A percentile compares a stretch with the other conserved stretches of the same genome.
Conservation (phyloP, 345 rosid genomes). For the Linum lewisii region DNA sequence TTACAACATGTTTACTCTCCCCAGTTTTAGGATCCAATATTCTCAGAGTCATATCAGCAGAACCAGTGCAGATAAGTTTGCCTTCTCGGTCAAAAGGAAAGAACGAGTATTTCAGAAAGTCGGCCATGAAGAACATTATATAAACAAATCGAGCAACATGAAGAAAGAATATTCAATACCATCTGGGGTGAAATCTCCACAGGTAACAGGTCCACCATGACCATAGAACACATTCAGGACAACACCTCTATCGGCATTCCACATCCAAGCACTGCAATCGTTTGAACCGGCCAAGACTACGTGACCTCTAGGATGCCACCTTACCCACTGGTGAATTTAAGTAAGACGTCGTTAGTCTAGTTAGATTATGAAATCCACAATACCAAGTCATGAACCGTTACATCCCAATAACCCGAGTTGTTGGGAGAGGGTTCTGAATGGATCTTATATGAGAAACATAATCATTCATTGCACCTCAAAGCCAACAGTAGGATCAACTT, state of each 20-base stretch:
- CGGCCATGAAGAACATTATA: no score
- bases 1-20: slow-evolving; percentile 55
- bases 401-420: no score
- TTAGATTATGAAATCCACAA: neutral
- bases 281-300: slow-evolving; percentile 82
- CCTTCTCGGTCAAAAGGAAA: slow-evolving; percentile 35
- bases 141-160: no score
- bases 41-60: slow-evolving; percentile 81
- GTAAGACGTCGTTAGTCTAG: slow-evolving; percentile 8
- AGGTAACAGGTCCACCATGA: slow-evolving; percentile 60
- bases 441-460: slow-evolving; percentile 1
- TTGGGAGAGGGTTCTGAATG: no score
- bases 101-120: neutral
- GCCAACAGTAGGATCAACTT: slow-evolving; percentile 23
- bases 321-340: slow-evolving; percentile 66
- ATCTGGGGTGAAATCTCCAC: slow-evolving; percentile 94
- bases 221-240: slow-evolving; percentile 69
- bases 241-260: slow-evolving; percentile 82
- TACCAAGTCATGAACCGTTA: neutral
- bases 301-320: slow-evolving; percentile 92
- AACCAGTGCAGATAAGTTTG: slow-evolving; percentile 81
- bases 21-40: slow-evolving; percentile 87
- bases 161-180: slow-evolving; percentile 35
- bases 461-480: slow-evolving; percentile 46
- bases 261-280: slow-evolving; percentile 78